phyloP scores from a whole-genome alignment of 1,139 yeast genomes.

The Fermentozyma sake region DNA sequence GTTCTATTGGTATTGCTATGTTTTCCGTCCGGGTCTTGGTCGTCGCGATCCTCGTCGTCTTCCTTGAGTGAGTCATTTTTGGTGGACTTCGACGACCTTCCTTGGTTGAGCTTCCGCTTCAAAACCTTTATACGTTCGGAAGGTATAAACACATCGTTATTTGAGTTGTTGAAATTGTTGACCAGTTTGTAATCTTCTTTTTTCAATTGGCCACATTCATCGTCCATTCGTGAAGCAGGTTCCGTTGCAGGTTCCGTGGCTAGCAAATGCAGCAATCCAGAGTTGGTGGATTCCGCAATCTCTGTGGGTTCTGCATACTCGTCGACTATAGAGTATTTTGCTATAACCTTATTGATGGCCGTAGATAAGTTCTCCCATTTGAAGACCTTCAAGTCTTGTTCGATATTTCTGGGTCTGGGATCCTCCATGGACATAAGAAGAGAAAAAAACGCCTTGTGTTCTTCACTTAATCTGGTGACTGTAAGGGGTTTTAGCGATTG shows the following conservation, averaged over 20 bases:
- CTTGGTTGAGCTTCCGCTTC: slow-evolving; percentile 16
- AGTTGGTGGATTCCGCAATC: too few relatives aligned
- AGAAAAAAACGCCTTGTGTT: slow-evolving; percentile 47
- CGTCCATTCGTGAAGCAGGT: not conserved
- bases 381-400: slow-evolving; percentile 68
- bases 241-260: not conserved
- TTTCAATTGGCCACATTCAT: too few relatives aligned
- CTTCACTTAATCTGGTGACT: slow-evolving; percentile 46
- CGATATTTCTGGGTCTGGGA: slow-evolving; percentile 70
- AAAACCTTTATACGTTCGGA: slow-evolving; percentile 24
- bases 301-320: not conserved
- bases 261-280: not conserved
- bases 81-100: too few relatives aligned
- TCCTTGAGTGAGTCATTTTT: too few relatives aligned
- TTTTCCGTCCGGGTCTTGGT: too few relatives aligned
- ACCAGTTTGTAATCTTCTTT: too few relatives aligned
- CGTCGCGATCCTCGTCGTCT: too few relatives aligned
- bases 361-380: slow-evolving; percentile 51
- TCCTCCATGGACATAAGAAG: slow-evolving; percentile 60
- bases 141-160: slow-evolving; percentile 17
- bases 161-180: not conserved
- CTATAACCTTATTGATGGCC: slow-evolving; percentile 58
- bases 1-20: too few relatives aligned
- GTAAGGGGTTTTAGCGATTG: slow-evolving; percentile 65
- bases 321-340: slow-evolving; percentile 43